phyloP scores from a whole-genome alignment of 768 basidiomycete genomes.

The Suillus placidus region DNA sequence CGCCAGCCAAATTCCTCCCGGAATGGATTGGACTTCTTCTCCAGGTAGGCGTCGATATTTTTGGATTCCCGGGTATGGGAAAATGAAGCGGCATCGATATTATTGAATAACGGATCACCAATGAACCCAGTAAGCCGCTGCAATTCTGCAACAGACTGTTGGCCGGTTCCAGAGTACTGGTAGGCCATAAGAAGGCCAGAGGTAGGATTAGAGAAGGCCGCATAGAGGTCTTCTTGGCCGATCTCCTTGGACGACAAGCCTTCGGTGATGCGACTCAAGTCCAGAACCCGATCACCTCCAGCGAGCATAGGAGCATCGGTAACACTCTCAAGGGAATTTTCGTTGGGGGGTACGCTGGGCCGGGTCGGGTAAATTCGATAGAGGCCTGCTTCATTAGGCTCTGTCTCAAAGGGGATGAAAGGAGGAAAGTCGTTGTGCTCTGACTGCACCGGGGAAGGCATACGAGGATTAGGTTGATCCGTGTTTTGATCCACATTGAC shows the following conservation, averaged over 20 bases:
- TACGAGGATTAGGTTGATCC: not conserved
- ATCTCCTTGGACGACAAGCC: too few species aligned
- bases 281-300: too few species aligned
- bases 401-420: too few species aligned
- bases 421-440: too few species aligned
- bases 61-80: constrained; percentile 6
- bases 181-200: constrained; percentile 12
- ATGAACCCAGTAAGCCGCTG: constrained; percentile 31
- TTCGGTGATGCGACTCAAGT: too few species aligned
- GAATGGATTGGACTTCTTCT: constrained; percentile 20
- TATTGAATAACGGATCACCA: constrained; percentile 23
- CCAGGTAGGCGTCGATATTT: not conserved
- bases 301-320: too few species aligned
- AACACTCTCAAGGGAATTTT: too few species aligned
- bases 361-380: too few species aligned
- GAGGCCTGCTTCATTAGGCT: too few species aligned
- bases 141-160: constrained; percentile 29
- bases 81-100: constrained; percentile 24
- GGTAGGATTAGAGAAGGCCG: constrained; percentile 25
- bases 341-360: too few species aligned
- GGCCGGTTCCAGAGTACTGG: not conserved
- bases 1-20: constrained; percentile 24
- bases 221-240: too few species aligned
- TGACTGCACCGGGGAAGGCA: not conserved
- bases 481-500: not conserved